Percentiles rank a stretch among this genome's conserved stretches.
Conservation (phyloP, 768 basidiomycete genomes). For the Mycena filopes region DNA sequence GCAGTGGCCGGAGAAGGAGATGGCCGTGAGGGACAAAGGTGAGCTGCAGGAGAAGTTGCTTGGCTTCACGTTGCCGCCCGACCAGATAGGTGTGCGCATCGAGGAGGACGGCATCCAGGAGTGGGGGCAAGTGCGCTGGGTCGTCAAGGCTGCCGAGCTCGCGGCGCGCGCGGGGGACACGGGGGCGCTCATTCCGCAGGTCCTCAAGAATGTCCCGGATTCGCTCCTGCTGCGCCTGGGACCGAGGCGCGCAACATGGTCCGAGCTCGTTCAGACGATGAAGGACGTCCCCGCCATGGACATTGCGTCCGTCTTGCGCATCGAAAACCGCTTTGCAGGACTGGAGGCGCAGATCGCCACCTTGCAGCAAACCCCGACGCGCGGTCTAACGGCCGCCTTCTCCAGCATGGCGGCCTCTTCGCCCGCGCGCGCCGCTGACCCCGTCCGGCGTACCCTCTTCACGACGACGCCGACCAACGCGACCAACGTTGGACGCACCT, state of each 20-base stretch:
- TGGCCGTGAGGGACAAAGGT: slow-evolving; percentile 7
- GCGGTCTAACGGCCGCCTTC: slow-evolving; percentile 4
- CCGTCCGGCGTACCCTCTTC: slow-evolving; percentile 2
- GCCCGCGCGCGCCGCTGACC: not conserved
- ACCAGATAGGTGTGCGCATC: not conserved
- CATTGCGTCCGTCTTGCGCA: not conserved
- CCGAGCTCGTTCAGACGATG: slow-evolving; percentile 5
- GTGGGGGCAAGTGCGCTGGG: slow-evolving; percentile 14
- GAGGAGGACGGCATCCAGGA: slow-evolving; percentile 7
- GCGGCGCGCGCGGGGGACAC: not conserved
- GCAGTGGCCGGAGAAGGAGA: slow-evolving; percentile 19
- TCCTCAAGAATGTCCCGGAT: slow-evolving; percentile 15
- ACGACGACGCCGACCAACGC: not conserved
- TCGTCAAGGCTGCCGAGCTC: no score
- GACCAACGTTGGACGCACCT: not conserved
- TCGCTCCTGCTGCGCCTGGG: not conserved
- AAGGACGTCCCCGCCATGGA: not conserved
- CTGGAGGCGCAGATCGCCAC: slow-evolving; percentile 2
- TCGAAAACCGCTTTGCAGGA: not conserved
- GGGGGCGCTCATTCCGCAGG: slow-evolving; percentile 4
- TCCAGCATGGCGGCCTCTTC: slow-evolving; percentile 1
- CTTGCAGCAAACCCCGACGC: not conserved
- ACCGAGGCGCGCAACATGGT: slow-evolving; percentile 5
- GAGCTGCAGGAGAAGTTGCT: slow-evolving; percentile 14
- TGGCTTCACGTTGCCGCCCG: not conserved